Conservation (phyloP, 73 alveolate genomes). For the Paramecium pentaurelia region DNA sequence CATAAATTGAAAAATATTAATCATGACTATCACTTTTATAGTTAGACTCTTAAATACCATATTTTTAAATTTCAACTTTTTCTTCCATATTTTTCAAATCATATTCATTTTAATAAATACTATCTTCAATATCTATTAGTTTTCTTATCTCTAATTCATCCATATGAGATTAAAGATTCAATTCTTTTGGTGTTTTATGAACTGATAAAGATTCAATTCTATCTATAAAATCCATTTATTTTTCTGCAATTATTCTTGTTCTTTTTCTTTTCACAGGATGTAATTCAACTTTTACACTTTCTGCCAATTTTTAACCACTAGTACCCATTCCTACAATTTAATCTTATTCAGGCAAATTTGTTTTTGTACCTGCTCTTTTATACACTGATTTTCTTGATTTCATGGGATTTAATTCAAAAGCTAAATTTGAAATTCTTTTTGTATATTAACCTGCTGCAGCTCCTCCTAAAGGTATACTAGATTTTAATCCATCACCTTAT, state of each 20-base stretch:
- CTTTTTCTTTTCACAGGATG: background rate
- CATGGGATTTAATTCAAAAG: background rate
- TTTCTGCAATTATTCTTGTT: background rate
- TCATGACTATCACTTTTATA: background rate
- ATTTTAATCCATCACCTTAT: background rate
- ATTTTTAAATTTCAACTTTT: background rate
- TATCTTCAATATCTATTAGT: background rate
- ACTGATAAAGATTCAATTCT: background rate
- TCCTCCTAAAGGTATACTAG: background rate
- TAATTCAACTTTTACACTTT: background rate
- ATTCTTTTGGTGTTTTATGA: conserved; percentile 3
- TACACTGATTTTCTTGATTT: background rate
- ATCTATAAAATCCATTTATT: background rate
- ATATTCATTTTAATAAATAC: background rate
- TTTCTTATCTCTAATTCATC: conserved; percentile 2
- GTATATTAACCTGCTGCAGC: background rate
- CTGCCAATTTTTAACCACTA: background rate
- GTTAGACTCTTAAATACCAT: background rate
- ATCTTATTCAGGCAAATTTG: background rate
- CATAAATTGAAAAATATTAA: background rate
- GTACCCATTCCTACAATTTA: background rate
- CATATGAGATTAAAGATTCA: background rate
- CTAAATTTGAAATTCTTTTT: background rate
- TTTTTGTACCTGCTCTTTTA: background rate
- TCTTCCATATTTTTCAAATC: background rate